Evolutionary conservation across 352 stramenopile genomes (phyloP).

Genomic region (Phytophthora melonis): DNA sequence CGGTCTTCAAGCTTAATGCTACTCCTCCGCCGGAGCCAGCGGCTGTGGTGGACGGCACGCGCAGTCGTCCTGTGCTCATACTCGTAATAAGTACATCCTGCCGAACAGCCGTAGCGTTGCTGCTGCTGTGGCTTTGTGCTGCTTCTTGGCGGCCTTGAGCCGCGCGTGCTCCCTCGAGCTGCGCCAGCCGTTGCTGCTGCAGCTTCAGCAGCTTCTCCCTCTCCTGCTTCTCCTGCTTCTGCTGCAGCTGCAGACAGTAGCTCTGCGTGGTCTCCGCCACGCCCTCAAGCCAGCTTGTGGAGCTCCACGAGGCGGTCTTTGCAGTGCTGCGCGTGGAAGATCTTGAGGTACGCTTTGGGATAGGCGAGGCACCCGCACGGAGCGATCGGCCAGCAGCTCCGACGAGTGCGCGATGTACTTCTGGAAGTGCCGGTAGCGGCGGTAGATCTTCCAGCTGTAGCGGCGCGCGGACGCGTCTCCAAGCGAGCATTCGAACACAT

Average conservation of each 20-base stretch:
- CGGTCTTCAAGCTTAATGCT: constrained; percentile 28
- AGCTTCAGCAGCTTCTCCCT: constrained; percentile 24
- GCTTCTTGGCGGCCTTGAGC: constrained; percentile 24
- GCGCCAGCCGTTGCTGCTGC: constrained; percentile 34
- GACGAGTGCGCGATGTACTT: constrained; percentile 73
- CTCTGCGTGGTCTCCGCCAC: constrained; percentile 79
- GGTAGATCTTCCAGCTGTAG: constrained; percentile 85
- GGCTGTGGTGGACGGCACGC: constrained; percentile 8
- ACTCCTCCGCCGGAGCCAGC: constrained; percentile 14
- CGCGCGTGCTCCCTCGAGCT: constrained; percentile 28
- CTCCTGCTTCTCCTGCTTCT: constrained; percentile 29
- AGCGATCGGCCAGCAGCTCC: constrained; percentile 52
- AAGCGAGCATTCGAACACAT: constrained; percentile 82
- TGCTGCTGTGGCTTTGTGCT: constrained; percentile 26
- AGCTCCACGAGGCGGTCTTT: constrained; percentile 82
- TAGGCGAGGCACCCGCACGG: constrained; percentile 63
- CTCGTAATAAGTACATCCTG: constrained; percentile 11
- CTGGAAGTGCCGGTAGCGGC: constrained; percentile 88
- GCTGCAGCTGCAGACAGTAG: constrained; percentile 57
- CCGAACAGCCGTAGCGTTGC: constrained; percentile 6
- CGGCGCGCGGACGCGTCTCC: constrained; percentile 28
- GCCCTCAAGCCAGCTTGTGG: constrained; percentile 66
- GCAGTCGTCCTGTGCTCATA: constrained; percentile 26
- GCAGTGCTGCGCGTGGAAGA: constrained; percentile 83
- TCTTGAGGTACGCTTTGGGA: constrained; percentile 85